These are phyloP conservation scores for Aspergillus neotritici DNA, from an alignment of 2,329 filamentous ascomycete genomes.

Conservation along the genomic window DNA sequence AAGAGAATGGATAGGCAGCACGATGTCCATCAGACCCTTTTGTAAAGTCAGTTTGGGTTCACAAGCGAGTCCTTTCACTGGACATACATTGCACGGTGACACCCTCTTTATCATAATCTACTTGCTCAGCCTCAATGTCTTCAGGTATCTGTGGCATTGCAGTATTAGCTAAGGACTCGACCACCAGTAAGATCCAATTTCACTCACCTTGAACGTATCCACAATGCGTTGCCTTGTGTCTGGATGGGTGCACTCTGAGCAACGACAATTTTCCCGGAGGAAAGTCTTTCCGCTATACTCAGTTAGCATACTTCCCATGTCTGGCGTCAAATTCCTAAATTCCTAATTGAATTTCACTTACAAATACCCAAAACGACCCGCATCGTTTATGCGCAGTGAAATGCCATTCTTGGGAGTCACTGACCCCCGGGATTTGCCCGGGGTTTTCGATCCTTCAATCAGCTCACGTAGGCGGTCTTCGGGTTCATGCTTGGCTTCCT, in stretches of 20 bases:
- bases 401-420: too few species aligned
- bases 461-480: too few species aligned
- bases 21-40: slow-evolving; percentile 64
- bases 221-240: slow-evolving; percentile 64
- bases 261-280: slow-evolving; percentile 68
- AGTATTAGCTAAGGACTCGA: too few species aligned
- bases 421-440: too few species aligned
- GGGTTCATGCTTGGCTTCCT: too few species aligned
- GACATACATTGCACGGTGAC: slow-evolving; percentile 49
- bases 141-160: slow-evolving; percentile 43
- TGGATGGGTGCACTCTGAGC: slow-evolving; percentile 59
- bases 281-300: not conserved
- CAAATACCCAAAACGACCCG: too few species aligned
- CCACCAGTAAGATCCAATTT: too few species aligned
- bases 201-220: slow-evolving; percentile 59
- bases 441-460: too few species aligned
- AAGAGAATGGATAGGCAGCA: slow-evolving; percentile 62
- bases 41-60: slow-evolving; percentile 10
- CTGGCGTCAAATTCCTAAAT: too few species aligned
- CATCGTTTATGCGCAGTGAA: too few species aligned
- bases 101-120: slow-evolving; percentile 31
- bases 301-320: too few species aligned
- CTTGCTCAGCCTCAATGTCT: slow-evolving; percentile 35
- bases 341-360: too few species aligned
- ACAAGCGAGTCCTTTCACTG: slow-evolving; percentile 1